Conservation (phyloP, 1,139 yeast species). For the Saccharomyces hybrid region DNA sequence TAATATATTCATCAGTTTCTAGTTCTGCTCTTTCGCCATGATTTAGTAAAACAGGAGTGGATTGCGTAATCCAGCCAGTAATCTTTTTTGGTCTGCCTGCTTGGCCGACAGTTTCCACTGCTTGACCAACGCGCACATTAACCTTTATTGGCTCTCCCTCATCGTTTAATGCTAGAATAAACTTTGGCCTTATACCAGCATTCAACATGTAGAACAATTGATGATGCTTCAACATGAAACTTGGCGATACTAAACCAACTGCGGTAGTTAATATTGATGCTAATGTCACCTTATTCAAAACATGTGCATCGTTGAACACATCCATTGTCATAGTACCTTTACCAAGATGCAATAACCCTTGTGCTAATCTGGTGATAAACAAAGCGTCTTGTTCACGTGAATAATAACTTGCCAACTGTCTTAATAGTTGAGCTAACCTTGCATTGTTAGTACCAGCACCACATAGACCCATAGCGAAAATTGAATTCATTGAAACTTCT, state of each 20-base stretch:
- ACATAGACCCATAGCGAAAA: slow-evolving; percentile 93
- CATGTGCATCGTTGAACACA: slow-evolving; percentile 86
- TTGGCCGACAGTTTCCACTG: slow-evolving; percentile 97
- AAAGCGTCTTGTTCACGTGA: slow-evolving; percentile 84
- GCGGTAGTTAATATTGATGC: slow-evolving; percentile 85
- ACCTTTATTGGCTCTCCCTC: slow-evolving; percentile 84
- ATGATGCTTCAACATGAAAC: slow-evolving; percentile 55
- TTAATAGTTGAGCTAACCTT: slow-evolving; percentile 86
- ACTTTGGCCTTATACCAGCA: slow-evolving; percentile 87
- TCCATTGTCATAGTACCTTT: slow-evolving; percentile 84
- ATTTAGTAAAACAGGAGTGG: slow-evolving; percentile 89
- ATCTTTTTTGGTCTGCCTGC: slow-evolving; percentile 98
- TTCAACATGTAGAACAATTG: slow-evolving; percentile 80
- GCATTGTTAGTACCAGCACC: slow-evolving; percentile 99
- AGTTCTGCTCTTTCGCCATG: slow-evolving; percentile 96
- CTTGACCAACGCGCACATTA: slow-evolving; percentile 96
- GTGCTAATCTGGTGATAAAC: slow-evolving; percentile 91
- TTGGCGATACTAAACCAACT: slow-evolving; percentile 81
- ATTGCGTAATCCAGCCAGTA: slow-evolving; percentile 99
- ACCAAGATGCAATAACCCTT: slow-evolving; percentile 91
- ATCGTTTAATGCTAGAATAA: slow-evolving; percentile 89
- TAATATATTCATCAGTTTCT: slow-evolving; percentile 80
- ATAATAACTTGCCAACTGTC: slow-evolving; percentile 92
- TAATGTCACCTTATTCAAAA: slow-evolving; percentile 78
- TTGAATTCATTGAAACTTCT: slow-evolving; percentile 92